Evolutionary conservation across 225 moss, liverwort and hornwort genomes (phyloP), one percentile per base, ranked within the genome.

Genomic region (Bryum argenteum): DNA sequence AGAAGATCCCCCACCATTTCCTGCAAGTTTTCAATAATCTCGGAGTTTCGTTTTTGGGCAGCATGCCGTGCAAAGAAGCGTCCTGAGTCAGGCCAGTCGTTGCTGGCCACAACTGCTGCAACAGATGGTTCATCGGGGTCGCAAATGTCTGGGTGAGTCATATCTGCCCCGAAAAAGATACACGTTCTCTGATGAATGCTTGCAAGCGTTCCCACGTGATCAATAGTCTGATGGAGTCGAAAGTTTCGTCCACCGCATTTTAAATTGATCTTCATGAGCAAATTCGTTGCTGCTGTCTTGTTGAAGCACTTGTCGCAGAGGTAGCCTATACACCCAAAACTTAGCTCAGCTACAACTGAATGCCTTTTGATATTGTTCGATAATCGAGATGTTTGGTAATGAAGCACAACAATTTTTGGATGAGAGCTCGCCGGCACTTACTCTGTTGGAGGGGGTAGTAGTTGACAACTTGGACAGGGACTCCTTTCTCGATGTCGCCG

Each of bases 181-280:
- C 82, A 82, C 44, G 73, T 80, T 14, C 72, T 44, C 0, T 72
- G 69, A 3, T 11, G 65, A 37, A 85, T 79, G 61, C 78, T 85
- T 8, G 38, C 4, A 57, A 85, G 71, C 69, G 68, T 76, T 61
- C 75, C 79, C 10, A 79, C 56, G 16, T 85, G 76, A 58, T 82
- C 85, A 16, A 76, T 65, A 2, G 65, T 77, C 21, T 71, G 75
- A 9, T 81, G 81, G 14, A 85, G 76, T 39, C 85, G 79, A 40
- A 78, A 85, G 37, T 82, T 82, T 10, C 76, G 61, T 11, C 81
- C 85, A 0, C 85, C 85, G 6, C 76, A 85, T 50, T 81, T 85
- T 0, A 85, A 15, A 53, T 85, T 85, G 39, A 81, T 79, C 66
- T 85, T 85, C 85, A 85, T 79, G 1, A 85, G 73, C 61, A 85